A percentile compares a stretch with the other conserved stretches of the same genome.
These are phyloP conservation scores for Rhododendron simsii DNA, from an alignment of 148 eudicot genomes.

Conservation along the genomic window DNA sequence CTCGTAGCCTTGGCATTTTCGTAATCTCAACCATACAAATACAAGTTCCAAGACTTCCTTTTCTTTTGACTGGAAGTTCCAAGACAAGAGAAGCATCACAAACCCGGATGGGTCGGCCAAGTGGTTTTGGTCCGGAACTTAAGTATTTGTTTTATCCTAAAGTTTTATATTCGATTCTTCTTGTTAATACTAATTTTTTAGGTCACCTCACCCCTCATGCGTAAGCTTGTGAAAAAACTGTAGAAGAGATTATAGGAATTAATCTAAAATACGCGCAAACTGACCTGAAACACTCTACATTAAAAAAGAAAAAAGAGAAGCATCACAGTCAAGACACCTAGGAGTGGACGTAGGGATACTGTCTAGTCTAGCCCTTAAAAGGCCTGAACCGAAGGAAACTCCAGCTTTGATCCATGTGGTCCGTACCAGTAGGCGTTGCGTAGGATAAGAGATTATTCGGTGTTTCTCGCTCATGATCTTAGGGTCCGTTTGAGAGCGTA, in stretches of 20 bases:
- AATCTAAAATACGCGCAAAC: too few relatives aligned
- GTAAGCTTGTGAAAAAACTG: too few relatives aligned
- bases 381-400: neutral
- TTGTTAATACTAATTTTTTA: too few relatives aligned
- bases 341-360: neutral
- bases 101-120: too few relatives aligned
- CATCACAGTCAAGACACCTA: neutral
- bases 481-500: too few relatives aligned
- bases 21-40: neutral
- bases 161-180: too few relatives aligned
- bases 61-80: neutral
- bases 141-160: too few relatives aligned
- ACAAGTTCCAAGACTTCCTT: neutral
- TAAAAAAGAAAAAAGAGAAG: neutral
- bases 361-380: neutral
- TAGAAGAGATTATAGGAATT: too few relatives aligned
- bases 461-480: neutral
- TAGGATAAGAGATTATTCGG: neutral
- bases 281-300: too few relatives aligned
- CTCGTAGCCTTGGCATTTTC: neutral
- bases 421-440: neutral
- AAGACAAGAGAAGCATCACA: neutral
- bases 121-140: too few relatives aligned
- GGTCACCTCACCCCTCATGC: too few relatives aligned
- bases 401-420: neutral